A percentile compares a stretch with the other conserved stretches of the same genome.
These are phyloP conservation scores for Kondoa malvinella DNA, from an alignment of 768 basidiomycete species.

Conservation along the genomic window DNA sequence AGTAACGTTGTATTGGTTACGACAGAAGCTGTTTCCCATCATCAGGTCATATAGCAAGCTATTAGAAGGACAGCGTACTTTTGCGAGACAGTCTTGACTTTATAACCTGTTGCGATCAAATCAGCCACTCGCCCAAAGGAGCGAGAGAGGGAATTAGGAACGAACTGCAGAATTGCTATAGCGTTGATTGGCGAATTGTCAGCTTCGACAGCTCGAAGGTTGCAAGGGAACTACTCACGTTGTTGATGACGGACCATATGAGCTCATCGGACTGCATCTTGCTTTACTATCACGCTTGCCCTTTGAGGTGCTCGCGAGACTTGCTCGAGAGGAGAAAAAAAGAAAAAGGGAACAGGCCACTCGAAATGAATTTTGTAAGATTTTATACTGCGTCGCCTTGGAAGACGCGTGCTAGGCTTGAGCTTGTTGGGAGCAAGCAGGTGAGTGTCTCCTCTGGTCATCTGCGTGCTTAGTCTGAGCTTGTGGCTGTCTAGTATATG, in stretches of 20 bases:
- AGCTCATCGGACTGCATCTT: constrained; percentile 60
- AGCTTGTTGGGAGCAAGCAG: no score
- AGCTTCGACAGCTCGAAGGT: not conserved
- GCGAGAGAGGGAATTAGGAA: not conserved
- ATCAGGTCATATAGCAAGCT: constrained; percentile 30
- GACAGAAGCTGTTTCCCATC: constrained; percentile 63
- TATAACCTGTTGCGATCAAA: not conserved
- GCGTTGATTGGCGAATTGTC: no score
- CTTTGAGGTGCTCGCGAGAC: no score
- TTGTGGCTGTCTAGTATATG: not conserved
- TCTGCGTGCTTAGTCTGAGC: no score
- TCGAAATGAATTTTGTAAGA: no score
- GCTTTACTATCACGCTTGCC: not conserved
- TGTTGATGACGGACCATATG: constrained; percentile 90
- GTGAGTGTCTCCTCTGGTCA: no score
- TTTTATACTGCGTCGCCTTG: no score
- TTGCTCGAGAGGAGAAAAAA: no score
- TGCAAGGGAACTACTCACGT: constrained; percentile 28
- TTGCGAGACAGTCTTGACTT: constrained; percentile 6
- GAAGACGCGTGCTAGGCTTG: no score
- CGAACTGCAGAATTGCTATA: constrained; percentile 9
- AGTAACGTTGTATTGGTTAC: constrained; percentile 96
- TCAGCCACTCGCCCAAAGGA: not conserved
- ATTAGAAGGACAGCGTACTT: not conserved
- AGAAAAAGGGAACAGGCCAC: no score